These are phyloP conservation scores for Metschnikowia lochheadii DNA, from an alignment of 805 yeast genomes.

Conservation along the genomic window DNA sequence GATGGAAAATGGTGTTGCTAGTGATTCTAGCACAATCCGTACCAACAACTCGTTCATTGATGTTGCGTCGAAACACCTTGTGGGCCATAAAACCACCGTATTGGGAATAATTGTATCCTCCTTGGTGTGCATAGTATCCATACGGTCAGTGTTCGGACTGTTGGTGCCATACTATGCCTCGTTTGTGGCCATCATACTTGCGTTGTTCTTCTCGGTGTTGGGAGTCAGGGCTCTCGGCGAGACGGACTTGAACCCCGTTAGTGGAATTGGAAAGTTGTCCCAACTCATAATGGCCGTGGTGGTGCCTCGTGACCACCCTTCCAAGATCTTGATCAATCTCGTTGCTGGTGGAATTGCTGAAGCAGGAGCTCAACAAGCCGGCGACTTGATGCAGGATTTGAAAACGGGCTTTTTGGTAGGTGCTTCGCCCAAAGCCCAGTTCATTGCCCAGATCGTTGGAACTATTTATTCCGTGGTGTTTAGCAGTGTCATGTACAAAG, in stretches of 20 bases:
- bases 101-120: slow-evolving; percentile 66
- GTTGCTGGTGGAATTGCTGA: slow-evolving; percentile 97
- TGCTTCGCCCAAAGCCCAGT: slow-evolving; percentile 91
- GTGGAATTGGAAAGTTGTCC: slow-evolving; percentile 93
- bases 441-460: slow-evolving; percentile 84
- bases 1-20: not conserved
- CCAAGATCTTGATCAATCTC: slow-evolving; percentile 76
- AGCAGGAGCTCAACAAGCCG: slow-evolving; percentile 99
- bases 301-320: slow-evolving; percentile 70
- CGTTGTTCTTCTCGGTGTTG: slow-evolving; percentile 72
- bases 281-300: slow-evolving; percentile 83
- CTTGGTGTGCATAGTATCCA: slow-evolving; percentile 59
- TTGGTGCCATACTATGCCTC: slow-evolving; percentile 70
- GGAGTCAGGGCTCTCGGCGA: slow-evolving; percentile 96
- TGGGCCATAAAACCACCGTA: slow-evolving; percentile 46
- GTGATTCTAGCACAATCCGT: slow-evolving; percentile 2
- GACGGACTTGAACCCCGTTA: slow-evolving; percentile 93
- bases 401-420: slow-evolving; percentile 91
- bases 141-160: slow-evolving; percentile 64
- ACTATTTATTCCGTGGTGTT: slow-evolving; percentile 78
- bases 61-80: slow-evolving; percentile 35
- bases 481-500: slow-evolving; percentile 75
- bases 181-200: slow-evolving; percentile 63
- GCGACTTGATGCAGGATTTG: slow-evolving; percentile 95
- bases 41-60: slow-evolving; percentile 9